phyloP scores from a whole-genome alignment of 208 protist species.

The Leishmania guyanensis region DNA sequence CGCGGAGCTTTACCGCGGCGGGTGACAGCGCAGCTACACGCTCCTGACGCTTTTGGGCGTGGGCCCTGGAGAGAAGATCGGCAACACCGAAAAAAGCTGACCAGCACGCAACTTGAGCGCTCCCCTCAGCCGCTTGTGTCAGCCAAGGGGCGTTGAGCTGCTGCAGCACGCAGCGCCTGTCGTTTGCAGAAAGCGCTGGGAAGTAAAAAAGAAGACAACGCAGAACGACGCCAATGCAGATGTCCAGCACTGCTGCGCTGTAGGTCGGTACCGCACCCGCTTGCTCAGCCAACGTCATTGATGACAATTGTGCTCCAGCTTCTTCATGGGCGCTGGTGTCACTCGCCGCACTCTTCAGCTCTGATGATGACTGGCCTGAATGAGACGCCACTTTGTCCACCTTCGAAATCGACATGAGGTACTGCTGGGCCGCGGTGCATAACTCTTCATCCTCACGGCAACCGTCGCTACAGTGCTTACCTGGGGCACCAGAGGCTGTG shows the following conservation, averaged over 20 bases:
- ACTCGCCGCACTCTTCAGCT: neutral
- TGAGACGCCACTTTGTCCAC: constrained; percentile 5
- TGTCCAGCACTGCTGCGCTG: constrained; percentile 16
- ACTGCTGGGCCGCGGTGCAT: constrained; percentile 2
- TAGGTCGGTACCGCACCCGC: neutral
- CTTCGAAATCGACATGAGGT: constrained; percentile 2
- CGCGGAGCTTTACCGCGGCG: neutral
- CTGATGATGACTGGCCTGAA: neutral
- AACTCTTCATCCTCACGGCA: neutral
- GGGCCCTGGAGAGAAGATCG: neutral
- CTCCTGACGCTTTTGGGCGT: neutral
- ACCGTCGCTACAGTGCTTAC: neutral
- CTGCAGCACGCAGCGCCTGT: neutral
- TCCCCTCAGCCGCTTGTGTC: neutral
- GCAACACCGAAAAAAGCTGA: neutral
- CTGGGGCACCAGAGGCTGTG: neutral
- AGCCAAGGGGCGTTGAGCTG: constrained; percentile 12
- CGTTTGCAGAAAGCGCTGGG: neutral
- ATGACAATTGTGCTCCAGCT: neutral
- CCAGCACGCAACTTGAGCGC: constrained; percentile 7
- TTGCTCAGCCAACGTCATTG: neutral
- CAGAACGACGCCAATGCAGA: constrained; percentile 17
- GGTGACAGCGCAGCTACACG: neutral
- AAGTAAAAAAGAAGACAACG: constrained; percentile 28
- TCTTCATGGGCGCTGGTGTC: neutral